Evolutionary conservation across 768 basidiomycete species (phyloP).

Genomic region (Panaeolus cyanescens): DNA sequence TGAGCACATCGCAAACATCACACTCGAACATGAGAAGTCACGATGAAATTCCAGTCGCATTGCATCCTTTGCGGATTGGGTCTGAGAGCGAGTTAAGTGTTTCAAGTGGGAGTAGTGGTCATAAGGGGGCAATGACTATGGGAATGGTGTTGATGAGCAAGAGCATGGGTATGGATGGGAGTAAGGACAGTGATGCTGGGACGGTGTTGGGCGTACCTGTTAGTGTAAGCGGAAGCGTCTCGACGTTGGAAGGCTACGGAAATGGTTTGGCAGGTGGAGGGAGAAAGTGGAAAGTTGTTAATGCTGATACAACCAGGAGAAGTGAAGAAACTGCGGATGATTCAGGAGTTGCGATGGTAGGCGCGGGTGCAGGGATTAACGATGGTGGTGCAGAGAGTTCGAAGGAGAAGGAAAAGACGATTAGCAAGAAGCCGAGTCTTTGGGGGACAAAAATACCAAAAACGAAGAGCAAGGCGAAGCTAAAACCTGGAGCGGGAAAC

Average conservation of each 20-base stretch:
- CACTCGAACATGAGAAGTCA: neutral
- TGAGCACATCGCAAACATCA: neutral
- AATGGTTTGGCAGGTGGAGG: neutral
- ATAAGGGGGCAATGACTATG: neutral
- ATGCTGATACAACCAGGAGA: neutral
- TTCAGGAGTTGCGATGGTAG: neutral
- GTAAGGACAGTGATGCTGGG: neutral
- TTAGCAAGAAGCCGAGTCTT: neutral
- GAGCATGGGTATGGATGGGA: neutral
- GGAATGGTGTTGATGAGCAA: constrained; percentile 1
- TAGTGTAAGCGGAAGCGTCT: neutral
- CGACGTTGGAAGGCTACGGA: neutral
- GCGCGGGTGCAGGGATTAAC: neutral
- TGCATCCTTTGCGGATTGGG: neutral
- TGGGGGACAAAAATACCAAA: neutral
- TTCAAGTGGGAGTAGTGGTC: neutral
- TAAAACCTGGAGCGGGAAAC: neutral
- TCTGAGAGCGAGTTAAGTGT: neutral
- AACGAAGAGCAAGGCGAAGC: constrained; percentile 1
- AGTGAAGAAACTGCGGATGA: neutral
- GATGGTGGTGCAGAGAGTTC: neutral
- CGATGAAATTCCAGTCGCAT: neutral
- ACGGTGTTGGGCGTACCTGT: neutral
- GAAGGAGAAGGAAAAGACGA: neutral
- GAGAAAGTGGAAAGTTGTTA: neutral